Evolutionary conservation across 2,329 filamentous ascomycete genomes (phyloP).

Genomic region (Hymenoscyphus fructigenus): DNA sequence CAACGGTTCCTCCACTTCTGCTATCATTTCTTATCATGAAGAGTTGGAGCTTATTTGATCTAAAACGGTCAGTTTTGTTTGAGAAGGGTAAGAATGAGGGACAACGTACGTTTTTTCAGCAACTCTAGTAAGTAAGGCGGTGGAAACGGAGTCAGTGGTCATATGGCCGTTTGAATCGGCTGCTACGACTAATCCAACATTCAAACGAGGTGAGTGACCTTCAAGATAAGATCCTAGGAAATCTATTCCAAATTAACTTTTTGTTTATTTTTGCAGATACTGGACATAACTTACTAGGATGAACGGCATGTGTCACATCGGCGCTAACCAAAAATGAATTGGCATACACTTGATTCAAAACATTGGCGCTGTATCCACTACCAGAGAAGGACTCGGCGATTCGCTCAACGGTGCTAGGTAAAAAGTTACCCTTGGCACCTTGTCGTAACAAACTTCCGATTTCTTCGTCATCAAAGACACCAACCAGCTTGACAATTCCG

Average conservation of each 20-base stretch:
- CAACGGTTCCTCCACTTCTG: slow-evolving; percentile 89
- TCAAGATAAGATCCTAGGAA: slow-evolving; percentile 82
- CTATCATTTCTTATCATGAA: slow-evolving; percentile 97
- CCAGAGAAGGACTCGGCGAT: slow-evolving; percentile 67
- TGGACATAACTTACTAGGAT: slow-evolving; percentile 58
- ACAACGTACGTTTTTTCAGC: slow-evolving; percentile 56
- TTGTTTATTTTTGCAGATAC: not conserved
- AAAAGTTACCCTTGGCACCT: slow-evolving; percentile 85
- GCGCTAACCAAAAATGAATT: slow-evolving; percentile 90
- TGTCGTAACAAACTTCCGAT: slow-evolving; percentile 89
- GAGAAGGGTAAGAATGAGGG: not conserved
- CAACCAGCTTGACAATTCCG: slow-evolving; percentile 81
- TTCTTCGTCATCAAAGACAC: slow-evolving; percentile 96
- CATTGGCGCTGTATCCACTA: slow-evolving; percentile 49
- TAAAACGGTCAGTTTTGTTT: slow-evolving; percentile 27
- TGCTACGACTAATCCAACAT: slow-evolving; percentile 78
- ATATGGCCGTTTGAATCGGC: slow-evolving; percentile 91
- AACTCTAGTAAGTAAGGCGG: slow-evolving; percentile 74
- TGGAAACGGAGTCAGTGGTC: slow-evolving; percentile 88
- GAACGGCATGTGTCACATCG: slow-evolving; percentile 90
- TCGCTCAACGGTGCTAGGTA: slow-evolving; percentile 77
- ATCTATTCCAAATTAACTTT: slow-evolving; percentile 42
- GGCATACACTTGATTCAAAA: slow-evolving; percentile 81
- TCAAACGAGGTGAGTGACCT: slow-evolving; percentile 83
- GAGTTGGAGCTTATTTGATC: slow-evolving; percentile 70